phyloP scores from a whole-genome alignment of 2,329 filamentous ascomycete genomes.

The Exutisphaerella laricina region DNA sequence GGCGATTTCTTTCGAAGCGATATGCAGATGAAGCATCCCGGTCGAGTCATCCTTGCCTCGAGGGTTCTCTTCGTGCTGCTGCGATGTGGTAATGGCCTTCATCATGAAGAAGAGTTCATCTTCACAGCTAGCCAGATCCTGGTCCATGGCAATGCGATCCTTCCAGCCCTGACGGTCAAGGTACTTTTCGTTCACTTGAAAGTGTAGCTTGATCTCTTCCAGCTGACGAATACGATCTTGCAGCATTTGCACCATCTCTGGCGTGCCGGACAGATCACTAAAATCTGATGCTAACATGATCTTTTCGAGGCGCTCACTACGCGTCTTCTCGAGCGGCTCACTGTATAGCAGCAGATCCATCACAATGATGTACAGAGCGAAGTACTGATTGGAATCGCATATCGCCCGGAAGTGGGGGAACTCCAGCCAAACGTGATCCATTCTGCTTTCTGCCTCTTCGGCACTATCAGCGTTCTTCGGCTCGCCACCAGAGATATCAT shows the following conservation, averaged over 20 bases:
- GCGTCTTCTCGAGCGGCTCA: slow-evolving; percentile 94
- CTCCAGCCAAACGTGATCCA: slow-evolving; percentile 94
- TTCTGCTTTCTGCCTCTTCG: slow-evolving; percentile 57
- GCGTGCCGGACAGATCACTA: slow-evolving; percentile 88
- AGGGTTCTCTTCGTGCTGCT: slow-evolving; percentile 74
- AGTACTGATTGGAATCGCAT: slow-evolving; percentile 96
- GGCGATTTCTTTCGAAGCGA: slow-evolving; percentile 90
- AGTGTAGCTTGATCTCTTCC: slow-evolving; percentile 93
- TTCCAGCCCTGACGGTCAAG: slow-evolving; percentile 88
- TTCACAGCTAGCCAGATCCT: slow-evolving; percentile 81
- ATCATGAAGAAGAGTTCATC: slow-evolving; percentile 99
- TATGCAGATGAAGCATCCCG: slow-evolving; percentile 82
- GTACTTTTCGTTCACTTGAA: slow-evolving; percentile 84
- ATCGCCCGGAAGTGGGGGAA: slow-evolving; percentile 92
- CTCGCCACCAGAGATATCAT: slow-evolving; percentile 69
- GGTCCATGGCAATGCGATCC: slow-evolving; percentile 80
- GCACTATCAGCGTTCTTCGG: slow-evolving; percentile 38
- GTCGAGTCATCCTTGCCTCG: slow-evolving; percentile 59
- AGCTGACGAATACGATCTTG: slow-evolving; percentile 91
- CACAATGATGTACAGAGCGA: slow-evolving; percentile 96
- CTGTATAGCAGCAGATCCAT: slow-evolving; percentile 93
- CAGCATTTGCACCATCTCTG: slow-evolving; percentile 83
- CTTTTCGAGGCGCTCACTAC: slow-evolving; percentile 90
- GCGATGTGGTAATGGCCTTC: slow-evolving; percentile 97
- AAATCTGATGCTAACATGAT: slow-evolving; percentile 99